Base-by-base conservation (phyloP, 306 rosid species). In the Quillaja saponaria region DNA sequence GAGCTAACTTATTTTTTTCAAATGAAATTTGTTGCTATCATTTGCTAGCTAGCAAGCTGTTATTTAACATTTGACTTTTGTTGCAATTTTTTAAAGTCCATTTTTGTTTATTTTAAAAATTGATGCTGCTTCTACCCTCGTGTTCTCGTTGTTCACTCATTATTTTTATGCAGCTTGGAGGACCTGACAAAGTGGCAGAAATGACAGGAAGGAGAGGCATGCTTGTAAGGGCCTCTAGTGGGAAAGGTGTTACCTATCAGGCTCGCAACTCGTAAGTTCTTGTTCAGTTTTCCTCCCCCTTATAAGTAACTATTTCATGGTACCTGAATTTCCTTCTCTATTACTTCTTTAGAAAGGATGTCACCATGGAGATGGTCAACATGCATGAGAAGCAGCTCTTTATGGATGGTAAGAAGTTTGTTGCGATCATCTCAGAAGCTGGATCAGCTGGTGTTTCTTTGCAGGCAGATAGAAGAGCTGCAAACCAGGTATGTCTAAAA, bases 141-240 rank as follows among this genome's bases (percentile, higher is more conserved):
- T n/a, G n/a, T n/a, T n/a, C n/a, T n/a, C n/a, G n/a, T n/a, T n/a
- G n/a, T n/a, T n/a, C n/a, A n/a, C n/a, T n/a, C n/a, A n/a, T n/a
- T n/a, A n/a, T n/a, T n/a, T n/a, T n/a, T n/a, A n/a, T n/a, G n/a
- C n/a, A 92, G 99, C 84, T 92, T 46, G 96, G 99, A 54, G 99
- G 99, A 41, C 99, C 99, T 61, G 99, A 92, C 47, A 92, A 86
- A 57, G 95, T 92, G 53, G 90, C 96, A 47, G 99, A 92, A 81
- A 85, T 92, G 65, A 92, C 99, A 34, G 99, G 99, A 78, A 88
- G 99, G 82, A 87, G 99, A 73, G 99, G 99, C 69, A 92, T 92
- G 99, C 94, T 92, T 74, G 99, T 92, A 71, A 84, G 99, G 77
- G 89, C 91, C 35, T 49, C 99, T 72, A 71, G 66, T 34, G 99